Percentiles rank a stretch among this genome's conserved stretches.
These are phyloP conservation scores for Juncus effusus DNA, from an alignment of 176 grass and related monocot genomes.

Conservation along the genomic window DNA sequence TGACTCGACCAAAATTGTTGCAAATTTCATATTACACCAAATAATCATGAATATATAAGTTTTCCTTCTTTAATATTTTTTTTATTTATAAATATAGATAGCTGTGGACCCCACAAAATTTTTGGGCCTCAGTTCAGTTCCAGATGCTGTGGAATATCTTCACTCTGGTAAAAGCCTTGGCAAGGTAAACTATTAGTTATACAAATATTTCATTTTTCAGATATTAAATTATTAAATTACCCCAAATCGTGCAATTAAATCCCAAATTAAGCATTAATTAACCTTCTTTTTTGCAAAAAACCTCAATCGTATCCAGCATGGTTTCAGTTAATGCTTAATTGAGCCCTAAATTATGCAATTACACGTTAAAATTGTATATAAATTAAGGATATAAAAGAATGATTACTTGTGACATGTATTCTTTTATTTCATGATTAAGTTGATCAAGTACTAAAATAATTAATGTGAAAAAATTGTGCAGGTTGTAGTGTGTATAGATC, in stretches of 20 bases:
- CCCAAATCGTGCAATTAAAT: too few relatives aligned
- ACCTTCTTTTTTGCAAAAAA: neutral
- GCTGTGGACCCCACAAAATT: constrained; percentile 78
- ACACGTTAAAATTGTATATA: too few relatives aligned
- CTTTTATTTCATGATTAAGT: constrained; percentile 9
- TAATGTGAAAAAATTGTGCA: constrained; percentile 27
- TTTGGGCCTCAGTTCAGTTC: constrained; percentile 61
- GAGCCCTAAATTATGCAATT: too few relatives aligned
- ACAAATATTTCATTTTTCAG: neutral
- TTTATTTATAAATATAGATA: constrained; percentile 39
- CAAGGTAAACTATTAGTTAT: constrained; percentile 52
- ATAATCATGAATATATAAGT: too few relatives aligned
- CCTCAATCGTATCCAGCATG: neutral
- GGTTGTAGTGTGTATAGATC: constrained; percentile 83
- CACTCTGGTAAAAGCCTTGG: constrained; percentile 86
- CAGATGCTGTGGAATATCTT: constrained; percentile 94
- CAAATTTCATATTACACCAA: too few relatives aligned
- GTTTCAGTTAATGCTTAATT: too few relatives aligned
- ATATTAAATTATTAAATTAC: neutral
- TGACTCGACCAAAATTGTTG: too few relatives aligned
- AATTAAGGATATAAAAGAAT: too few relatives aligned
- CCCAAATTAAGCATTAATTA: too few relatives aligned
- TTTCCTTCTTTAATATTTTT: neutral
- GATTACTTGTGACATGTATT: neutral
- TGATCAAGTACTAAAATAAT: neutral